These are phyloP conservation scores for Linderina pennispora DNA, from an alignment of 192 early-diverging fungal genomes.

Conservation along the genomic window DNA sequence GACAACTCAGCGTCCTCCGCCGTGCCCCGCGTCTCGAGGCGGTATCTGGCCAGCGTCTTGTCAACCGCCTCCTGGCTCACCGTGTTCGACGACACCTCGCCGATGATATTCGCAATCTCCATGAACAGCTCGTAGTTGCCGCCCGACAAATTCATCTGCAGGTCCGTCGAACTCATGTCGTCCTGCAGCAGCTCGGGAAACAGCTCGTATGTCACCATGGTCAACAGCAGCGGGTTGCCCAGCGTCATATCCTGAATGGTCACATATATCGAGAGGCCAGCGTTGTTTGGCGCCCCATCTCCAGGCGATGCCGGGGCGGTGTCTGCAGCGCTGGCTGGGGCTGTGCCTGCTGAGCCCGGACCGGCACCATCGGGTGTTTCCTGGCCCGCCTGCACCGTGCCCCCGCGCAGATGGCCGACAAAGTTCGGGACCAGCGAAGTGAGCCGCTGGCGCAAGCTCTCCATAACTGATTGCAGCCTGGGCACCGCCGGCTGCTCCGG, in stretches of 20 bases:
- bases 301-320: background rate
- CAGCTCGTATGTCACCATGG: constrained; percentile 24
- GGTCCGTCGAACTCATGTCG: background rate
- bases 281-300: background rate
- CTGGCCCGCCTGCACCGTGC: background rate
- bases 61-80: constrained; percentile 37
- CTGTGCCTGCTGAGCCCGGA: background rate
- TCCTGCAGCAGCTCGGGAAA: constrained; percentile 28
- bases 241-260: constrained; percentile 35
- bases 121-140: constrained; percentile 39
- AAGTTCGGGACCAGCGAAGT: background rate
- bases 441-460: background rate
- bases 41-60: constrained; percentile 21
- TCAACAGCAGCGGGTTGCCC: constrained; percentile 29
- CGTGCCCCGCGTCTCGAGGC: constrained; percentile 3
- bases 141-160: background rate
- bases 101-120: constrained; percentile 39
- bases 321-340: background rate
- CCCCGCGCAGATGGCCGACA: background rate
- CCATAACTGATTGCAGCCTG: background rate
- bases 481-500: too few species aligned
- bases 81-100: constrained; percentile 17
- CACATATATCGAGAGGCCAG: constrained; percentile 27
- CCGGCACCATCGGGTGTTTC: background rate
- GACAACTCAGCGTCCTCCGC: constrained; percentile 1